Evolutionary conservation across 257 asterid species (phyloP).

Genomic region (Solanum sejunctum): DNA sequence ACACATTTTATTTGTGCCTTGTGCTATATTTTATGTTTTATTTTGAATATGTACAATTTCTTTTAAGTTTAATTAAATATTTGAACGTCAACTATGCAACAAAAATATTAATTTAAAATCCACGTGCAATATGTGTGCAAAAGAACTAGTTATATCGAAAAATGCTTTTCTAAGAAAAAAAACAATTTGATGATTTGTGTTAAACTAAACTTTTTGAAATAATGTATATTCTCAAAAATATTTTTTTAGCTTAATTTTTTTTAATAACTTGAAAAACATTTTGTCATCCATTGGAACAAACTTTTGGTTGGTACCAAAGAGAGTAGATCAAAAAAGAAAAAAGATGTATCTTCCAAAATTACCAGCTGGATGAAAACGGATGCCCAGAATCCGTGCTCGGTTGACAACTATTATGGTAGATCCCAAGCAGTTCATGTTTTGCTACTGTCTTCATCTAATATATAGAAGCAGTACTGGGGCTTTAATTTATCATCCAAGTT

Average conservation of each 20-base stretch:
- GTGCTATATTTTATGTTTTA: no score
- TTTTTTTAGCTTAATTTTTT: no score
- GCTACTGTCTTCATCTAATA: neutral
- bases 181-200: neutral
- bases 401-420: neutral
- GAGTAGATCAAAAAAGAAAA: neutral
- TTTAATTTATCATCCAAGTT: neutral
- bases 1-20: no score
- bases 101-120: no score
- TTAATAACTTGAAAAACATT: neutral
- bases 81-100: no score
- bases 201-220: neutral
- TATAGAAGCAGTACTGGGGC: neutral
- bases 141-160: no score
- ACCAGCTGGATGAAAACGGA: neutral
- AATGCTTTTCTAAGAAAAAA: neutral
- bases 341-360: neutral
- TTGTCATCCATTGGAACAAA: neutral
- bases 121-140: no score
- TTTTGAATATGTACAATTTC: no score
- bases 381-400: neutral
- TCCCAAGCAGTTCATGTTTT: neutral
- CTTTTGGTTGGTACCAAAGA: neutral
- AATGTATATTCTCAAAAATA: neutral
- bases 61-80: no score